These are phyloP conservation scores for Tylopilus sp. DNA, from an alignment of 768 basidiomycete species.

Conservation along the genomic window DNA sequence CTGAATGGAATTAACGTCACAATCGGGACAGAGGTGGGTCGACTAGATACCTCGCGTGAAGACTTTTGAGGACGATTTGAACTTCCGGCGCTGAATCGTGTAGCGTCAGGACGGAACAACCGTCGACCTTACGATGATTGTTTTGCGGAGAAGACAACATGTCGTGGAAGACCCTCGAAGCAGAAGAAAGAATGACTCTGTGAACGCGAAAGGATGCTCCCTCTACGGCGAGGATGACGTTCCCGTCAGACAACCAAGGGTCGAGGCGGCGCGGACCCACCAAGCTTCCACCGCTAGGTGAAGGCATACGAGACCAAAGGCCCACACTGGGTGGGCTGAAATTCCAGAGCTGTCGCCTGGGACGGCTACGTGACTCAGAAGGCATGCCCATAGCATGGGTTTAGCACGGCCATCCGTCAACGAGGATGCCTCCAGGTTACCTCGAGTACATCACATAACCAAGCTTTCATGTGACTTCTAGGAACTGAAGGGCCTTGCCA, in stretches of 20 bases:
- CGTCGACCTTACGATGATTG: constrained; percentile 18
- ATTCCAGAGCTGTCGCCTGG: constrained; percentile 10
- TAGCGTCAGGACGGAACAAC: constrained; percentile 21
- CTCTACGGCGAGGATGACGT: constrained; percentile 22
- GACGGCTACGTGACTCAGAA: constrained; percentile 10
- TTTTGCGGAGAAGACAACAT: constrained; percentile 14
- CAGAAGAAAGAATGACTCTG: constrained; percentile 20
- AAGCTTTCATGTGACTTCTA: constrained; percentile 12
- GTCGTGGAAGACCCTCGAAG: constrained; percentile 19
- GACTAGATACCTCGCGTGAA: constrained; percentile 21
- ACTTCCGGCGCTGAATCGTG: constrained; percentile 19
- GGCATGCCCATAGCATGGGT: constrained; percentile 22
- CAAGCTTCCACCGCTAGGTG: constrained; percentile 8
- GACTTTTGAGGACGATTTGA: constrained; percentile 25
- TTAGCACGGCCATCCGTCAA: constrained; percentile 26
- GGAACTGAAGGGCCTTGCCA: not conserved
- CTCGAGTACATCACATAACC: constrained; percentile 15
- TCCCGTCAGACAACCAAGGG: constrained; percentile 24
- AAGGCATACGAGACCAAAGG: constrained; percentile 22
- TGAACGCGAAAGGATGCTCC: constrained; percentile 22
- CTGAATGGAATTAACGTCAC: constrained; percentile 11
- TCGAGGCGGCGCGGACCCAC: constrained; percentile 20
- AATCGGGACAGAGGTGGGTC: not conserved
- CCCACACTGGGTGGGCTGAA: constrained; percentile 8
- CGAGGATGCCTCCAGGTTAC: constrained; percentile 26